Evolutionary conservation across 2,329 filamentous ascomycete species (phyloP), one percentile per base, ranked within the genome.

Genomic region (Verticillium albo-atrum): DNA sequence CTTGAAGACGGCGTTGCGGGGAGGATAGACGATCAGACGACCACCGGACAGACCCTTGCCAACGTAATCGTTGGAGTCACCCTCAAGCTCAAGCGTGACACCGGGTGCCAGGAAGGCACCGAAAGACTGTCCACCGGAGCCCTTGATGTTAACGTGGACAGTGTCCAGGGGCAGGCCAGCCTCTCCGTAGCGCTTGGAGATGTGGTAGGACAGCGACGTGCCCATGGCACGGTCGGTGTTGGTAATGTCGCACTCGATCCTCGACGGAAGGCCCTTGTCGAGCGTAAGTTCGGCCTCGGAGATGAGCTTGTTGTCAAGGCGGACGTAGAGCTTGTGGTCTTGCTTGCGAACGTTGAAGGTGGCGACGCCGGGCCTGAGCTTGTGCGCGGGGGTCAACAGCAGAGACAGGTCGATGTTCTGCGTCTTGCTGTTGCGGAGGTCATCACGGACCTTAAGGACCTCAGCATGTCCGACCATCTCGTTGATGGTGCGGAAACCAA

Each of bases 271-370:
- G 32, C 94, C 93, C 82, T 96, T 97, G 77, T 97, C 93, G 14
- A 98, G 84, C 42, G 94, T 96, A 67, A 97, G 82, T 76, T 98
- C 94, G 9, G 93, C 93, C 77, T 98, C 94, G 0, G 92, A 92
- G 68, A 97, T 97, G 59, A 98, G 85, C 82, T 97, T 97, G 80
- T 98, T 98, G 75, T 98, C 94, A 12, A 98, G 83, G 69, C 94
- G 91, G 63, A 93, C 88, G 74, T 97, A 93, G 23, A 98, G 88
- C 71, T 90, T 88, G 77, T 98, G 94, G 68, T 98, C 94, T 77
- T 98, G 94, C 83, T 97, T 97, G 76, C 94, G 90, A 60, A 97
- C 93, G 69, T 97, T 97, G 85, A 97, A 97, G 12, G 93, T 97
- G 42, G 94, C 93, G 60, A 97, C 94, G 63, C 92, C 93, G 57